These are phyloP conservation scores for Whalleya microplaca DNA, from an alignment of 2,329 filamentous ascomycete species.

Conservation along the genomic window DNA sequence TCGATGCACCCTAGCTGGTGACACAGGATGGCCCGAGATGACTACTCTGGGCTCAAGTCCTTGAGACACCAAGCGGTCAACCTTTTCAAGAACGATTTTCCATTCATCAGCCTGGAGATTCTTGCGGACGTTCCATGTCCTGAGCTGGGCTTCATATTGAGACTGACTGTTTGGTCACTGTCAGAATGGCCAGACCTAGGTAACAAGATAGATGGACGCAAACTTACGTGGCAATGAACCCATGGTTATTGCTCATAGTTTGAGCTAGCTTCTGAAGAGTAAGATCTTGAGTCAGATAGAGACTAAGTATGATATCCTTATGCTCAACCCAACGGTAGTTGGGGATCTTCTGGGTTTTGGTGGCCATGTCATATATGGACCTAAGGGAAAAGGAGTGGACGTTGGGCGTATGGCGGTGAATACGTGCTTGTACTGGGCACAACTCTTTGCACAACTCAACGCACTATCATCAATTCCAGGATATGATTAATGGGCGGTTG, in stretches of 20 bases:
- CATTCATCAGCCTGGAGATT: slow-evolving; percentile 18
- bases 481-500: no score
- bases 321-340: slow-evolving; percentile 10
- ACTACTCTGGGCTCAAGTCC: slow-evolving; percentile 5
- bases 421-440: background rate
- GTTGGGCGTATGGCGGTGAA: background rate
- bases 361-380: slow-evolving; percentile 7
- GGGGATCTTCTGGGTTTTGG: slow-evolving; percentile 10
- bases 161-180: background rate
- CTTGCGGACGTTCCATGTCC: slow-evolving; percentile 18
- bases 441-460: no score
- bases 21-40: slow-evolving; percentile 14
- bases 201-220: background rate
- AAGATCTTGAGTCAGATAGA: slow-evolving; percentile 11
- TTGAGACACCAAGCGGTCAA: slow-evolving; percentile 8
- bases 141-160: slow-evolving; percentile 19
- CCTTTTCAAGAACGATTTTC: slow-evolving; percentile 10
- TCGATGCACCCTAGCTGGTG: slow-evolving; percentile 5
- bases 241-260: slow-evolving; percentile 9
- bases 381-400: background rate
- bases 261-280: slow-evolving; percentile 2
- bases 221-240: slow-evolving; percentile 17
- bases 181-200: background rate
- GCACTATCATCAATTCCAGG: no score
- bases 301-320: slow-evolving; percentile 13